These are phyloP conservation scores for Aspergillus saccharolyticus DNA, from an alignment of 495 filamentous ascomycete genomes.

Conservation along the genomic window DNA sequence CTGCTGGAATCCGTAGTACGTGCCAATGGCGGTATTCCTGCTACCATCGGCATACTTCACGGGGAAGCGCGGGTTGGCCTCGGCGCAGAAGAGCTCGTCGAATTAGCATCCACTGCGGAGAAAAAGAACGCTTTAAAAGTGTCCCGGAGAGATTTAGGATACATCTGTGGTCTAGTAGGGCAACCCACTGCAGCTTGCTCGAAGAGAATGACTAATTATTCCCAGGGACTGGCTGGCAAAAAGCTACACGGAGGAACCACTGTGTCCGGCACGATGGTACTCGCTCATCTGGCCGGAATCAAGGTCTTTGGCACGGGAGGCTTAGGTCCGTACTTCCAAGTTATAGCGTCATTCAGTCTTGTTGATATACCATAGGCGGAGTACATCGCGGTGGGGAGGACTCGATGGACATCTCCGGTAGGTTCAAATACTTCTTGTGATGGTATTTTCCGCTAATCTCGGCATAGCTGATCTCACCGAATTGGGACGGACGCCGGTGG, in stretches of 20 bases:
- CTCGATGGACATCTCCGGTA: conserved; percentile 80
- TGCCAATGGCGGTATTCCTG: conserved; percentile 78
- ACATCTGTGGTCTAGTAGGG: conserved; percentile 70
- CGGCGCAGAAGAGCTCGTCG: conserved; percentile 58
- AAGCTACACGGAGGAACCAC: conserved; percentile 85
- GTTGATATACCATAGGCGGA: conserved; percentile 58
- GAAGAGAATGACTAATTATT: not conserved
- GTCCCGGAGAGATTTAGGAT: conserved; percentile 80
- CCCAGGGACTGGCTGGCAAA: conserved; percentile 57
- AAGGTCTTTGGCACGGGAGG: conserved; percentile 85
- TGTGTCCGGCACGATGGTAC: conserved; percentile 84
- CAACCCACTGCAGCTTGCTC: not conserved
- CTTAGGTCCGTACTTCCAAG: conserved; percentile 31
- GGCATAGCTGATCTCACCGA: conserved; percentile 79
- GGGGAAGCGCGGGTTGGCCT: conserved; percentile 81
- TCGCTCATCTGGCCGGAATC: conserved; percentile 84
- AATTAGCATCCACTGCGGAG: conserved; percentile 61
- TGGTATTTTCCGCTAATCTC: conserved; percentile 3
- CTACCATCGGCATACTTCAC: conserved; percentile 79
- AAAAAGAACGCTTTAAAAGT: conserved; percentile 66
- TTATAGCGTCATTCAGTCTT: not conserved
- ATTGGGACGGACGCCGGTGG: conserved; percentile 83
- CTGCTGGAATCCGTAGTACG: conserved; percentile 73
- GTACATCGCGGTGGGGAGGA: conserved; percentile 87
- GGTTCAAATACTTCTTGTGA: not conserved